phyloP scores from a whole-genome alignment of 2,329 filamentous ascomycete species.

The Fusarium begoniae region DNA sequence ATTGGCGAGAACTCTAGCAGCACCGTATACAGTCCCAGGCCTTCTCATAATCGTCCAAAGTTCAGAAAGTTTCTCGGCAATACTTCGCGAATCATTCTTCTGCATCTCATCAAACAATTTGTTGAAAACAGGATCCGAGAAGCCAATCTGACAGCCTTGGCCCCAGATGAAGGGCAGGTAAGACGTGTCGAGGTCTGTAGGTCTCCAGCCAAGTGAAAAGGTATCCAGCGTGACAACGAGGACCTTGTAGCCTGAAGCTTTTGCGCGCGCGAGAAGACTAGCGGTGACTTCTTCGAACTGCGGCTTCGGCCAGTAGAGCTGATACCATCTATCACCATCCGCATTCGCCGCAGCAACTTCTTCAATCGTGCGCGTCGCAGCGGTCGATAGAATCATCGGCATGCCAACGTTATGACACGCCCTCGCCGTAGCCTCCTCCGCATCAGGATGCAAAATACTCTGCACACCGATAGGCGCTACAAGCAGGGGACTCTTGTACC shows the following conservation, averaged over 20 bases:
- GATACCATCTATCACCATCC: conserved; percentile 72
- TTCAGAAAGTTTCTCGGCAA: conserved; percentile 23
- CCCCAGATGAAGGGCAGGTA: conserved; percentile 69
- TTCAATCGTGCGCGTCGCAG: conserved; percentile 70
- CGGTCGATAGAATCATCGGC: conserved; percentile 74
- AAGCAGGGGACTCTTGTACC: conserved; percentile 58
- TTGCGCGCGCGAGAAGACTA: conserved; percentile 70
- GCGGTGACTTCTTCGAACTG: conserved; percentile 70
- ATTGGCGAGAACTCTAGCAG: conserved; percentile 29
- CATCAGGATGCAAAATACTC: conserved; percentile 71
- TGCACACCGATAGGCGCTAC: conserved; percentile 78
- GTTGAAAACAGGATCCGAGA: conserved; percentile 72
- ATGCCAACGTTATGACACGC: conserved; percentile 68
- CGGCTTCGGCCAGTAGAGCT: conserved; percentile 74
- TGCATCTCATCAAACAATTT: conserved; percentile 26
- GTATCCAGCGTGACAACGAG: conserved; percentile 80
- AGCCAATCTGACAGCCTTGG: conserved; percentile 68
- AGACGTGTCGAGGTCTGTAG: conserved; percentile 70
- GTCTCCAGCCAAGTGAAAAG: conserved; percentile 74
- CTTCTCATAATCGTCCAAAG: conserved; percentile 31
- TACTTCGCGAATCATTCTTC: conserved; percentile 23
- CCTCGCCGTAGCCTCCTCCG: conserved; percentile 70
- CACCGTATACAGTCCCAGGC: conserved; percentile 35
- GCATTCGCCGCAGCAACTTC: conserved; percentile 69
- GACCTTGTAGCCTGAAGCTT: conserved; percentile 68